These are phyloP conservation scores for Pestalotiopsis sp. DNA, from an alignment of 2,329 filamentous ascomycete species.

Conservation along the genomic window DNA sequence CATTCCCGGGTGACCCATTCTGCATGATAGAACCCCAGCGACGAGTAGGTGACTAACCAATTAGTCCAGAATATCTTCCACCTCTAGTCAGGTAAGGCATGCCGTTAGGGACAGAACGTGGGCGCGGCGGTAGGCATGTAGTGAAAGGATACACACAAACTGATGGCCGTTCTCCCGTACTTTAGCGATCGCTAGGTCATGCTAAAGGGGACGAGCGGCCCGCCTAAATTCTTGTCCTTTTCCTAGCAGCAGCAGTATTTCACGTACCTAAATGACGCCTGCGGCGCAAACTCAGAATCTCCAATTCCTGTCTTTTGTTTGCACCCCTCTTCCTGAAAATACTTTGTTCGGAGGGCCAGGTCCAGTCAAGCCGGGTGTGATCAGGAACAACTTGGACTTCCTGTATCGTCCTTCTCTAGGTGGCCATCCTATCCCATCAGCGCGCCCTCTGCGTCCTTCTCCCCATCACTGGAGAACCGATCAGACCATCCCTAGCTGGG, in stretches of 20 bases:
- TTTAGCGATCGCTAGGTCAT: neutral
- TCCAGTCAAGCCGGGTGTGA: neutral
- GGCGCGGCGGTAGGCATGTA: neutral
- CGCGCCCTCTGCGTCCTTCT: neutral
- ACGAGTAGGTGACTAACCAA: too few species aligned
- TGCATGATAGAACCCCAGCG: neutral
- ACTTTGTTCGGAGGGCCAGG: neutral
- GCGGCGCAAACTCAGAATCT: neutral
- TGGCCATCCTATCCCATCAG: neutral
- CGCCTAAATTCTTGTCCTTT: neutral
- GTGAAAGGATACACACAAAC: neutral
- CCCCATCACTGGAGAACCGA: neutral
- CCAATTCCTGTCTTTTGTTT: neutral
- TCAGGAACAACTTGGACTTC: neutral
- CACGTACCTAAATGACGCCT: neutral
- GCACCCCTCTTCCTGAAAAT: neutral
- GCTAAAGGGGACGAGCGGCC: neutral
- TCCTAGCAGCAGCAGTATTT: neutral
- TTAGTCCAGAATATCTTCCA: too few species aligned
- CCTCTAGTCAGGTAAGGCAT: neutral
- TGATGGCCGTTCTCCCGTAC: neutral
- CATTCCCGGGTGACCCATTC: neutral
- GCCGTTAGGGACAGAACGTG: neutral
- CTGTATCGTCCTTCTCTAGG: neutral
- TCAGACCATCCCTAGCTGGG: neutral